Evolutionary conservation across 2,329 filamentous ascomycete species (phyloP), one percentile per base, ranked within the genome.

Genomic region (Rhynchosporium secalis): DNA sequence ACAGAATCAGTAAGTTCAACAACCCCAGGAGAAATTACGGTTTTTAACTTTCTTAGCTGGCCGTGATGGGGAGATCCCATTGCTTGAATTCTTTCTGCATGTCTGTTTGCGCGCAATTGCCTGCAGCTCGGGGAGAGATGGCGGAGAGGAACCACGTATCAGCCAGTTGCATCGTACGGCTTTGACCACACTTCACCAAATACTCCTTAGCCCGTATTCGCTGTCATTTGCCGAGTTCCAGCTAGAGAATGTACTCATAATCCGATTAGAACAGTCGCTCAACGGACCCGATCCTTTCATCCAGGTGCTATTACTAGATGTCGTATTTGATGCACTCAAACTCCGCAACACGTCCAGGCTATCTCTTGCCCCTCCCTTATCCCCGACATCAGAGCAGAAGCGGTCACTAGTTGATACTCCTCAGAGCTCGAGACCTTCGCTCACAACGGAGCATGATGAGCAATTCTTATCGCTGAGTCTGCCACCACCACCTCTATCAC

Each of bases 251-350:
- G 75, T 84, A 41, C 79, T 96, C 33, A 88, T 95, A 63, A 85
- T 88, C 38, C 83, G 86, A 66, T 80, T 96, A 5, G 78, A 80
- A 33, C 81, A 82, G 69, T 83, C 87, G 15, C 78, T 92, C 26
- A 75, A 80, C 43, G 80, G 82, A 5, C 77, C 84, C 1, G 90
- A 91, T 68, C 83, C 87, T 36, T 87, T 87, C 58, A 83, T 94
- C 1, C 92, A 96, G 71, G 86, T 89, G 13, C 81, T 92, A 0
- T 77, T 96, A 9, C 82, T 97, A 29, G 90, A 93, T 70, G 86
- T 91, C n/a, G 83, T 93, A 3, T 85, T 90, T 69, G 86, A 87
- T 52, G 82, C 89, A 3, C 80, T 97, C 9, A 91, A 87, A 71
- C 81, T 95, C 47, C 79, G 83, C 47, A 81, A 85, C 55, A 67